A percentile compares a stretch with the other conserved stretches of the same genome.
Conservation (phyloP, 2,329 filamentous ascomycete genomes). For the Lachnellula arida region DNA sequence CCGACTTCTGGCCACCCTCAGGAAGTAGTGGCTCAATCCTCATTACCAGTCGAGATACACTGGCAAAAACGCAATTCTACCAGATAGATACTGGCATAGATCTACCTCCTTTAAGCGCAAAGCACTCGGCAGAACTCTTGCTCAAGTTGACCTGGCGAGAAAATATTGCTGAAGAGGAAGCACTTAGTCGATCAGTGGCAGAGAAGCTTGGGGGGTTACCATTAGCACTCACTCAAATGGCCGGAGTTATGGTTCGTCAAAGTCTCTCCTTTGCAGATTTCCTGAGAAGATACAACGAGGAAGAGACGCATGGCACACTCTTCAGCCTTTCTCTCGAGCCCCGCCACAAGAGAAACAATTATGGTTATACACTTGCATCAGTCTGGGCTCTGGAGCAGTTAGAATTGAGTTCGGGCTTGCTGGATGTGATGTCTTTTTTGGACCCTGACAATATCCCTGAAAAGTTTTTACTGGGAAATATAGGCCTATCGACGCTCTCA, state of each 20-base stretch:
- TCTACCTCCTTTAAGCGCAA: constrained; percentile 10
- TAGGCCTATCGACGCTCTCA: not conserved
- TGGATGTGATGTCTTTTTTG: constrained; percentile 21
- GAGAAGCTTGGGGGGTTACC: constrained; percentile 2
- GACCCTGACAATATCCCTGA: constrained; percentile 26
- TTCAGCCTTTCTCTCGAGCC: too few relatives aligned
- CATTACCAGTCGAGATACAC: constrained; percentile 24
- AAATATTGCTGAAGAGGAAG: not conserved
- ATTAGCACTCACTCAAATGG: constrained; percentile 25
- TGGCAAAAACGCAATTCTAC: constrained; percentile 15
- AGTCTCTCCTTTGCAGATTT: constrained; percentile 10
- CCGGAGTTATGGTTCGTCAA: constrained; percentile 18
- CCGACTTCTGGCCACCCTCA: constrained; percentile 22
- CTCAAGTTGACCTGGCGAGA: not conserved
- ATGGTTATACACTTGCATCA: constrained; percentile 15
- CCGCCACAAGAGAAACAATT: not conserved
- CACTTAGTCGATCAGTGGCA: not conserved
- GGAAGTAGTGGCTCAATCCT: constrained; percentile 25
- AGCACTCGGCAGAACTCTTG: not conserved
- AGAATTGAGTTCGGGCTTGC: constrained; percentile 6
- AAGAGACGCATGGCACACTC: not conserved
- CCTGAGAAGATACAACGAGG: constrained; percentile 3
- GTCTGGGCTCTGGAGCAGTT: constrained; percentile 22
- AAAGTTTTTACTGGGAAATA: constrained; percentile 10
- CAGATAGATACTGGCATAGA: too few relatives aligned